Percentiles rank a stretch among this genome's conserved stretches.
These are phyloP conservation scores for Barnettozyma vustinii DNA, from an alignment of 805 yeast species.

Conservation along the genomic window DNA sequence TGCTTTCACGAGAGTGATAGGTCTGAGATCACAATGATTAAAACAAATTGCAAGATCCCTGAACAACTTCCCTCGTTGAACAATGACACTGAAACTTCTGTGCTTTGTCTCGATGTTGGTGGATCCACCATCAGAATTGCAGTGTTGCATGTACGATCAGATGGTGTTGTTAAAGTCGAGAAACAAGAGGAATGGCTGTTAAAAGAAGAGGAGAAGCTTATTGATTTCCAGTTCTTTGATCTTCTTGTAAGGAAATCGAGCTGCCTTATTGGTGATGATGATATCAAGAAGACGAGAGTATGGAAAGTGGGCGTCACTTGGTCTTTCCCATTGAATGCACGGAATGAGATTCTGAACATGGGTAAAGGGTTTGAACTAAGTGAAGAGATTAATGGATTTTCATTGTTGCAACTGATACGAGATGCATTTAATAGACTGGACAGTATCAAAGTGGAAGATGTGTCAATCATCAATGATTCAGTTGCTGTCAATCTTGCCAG, in stretches of 20 bases:
- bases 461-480: conserved; percentile 54
- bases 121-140: conserved; percentile 47
- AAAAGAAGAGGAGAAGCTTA: conserved; percentile 28
- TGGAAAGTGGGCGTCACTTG: conserved; percentile 42
- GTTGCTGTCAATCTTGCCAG: conserved; percentile 61
- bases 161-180: not conserved
- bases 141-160: conserved; percentile 12
- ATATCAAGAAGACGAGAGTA: too few species aligned
- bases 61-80: not conserved
- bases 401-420: conserved; percentile 38
- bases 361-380: conserved; percentile 56
- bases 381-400: conserved; percentile 33
- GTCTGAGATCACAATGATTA: conserved; percentile 14
- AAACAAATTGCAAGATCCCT: conserved; percentile 6
- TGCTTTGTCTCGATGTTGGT: conserved; percentile 46
- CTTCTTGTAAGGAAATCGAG: conserved; percentile 27
- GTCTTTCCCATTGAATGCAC: conserved; percentile 49
- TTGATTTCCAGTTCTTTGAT: conserved; percentile 39
- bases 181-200: conserved; percentile 13
- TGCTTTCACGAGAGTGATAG: not conserved
- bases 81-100: not conserved
- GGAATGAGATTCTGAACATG: conserved; percentile 40
- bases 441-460: conserved; percentile 32
- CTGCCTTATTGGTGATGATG: not conserved
- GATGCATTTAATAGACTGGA: conserved; percentile 21